phyloP scores from a whole-genome alignment of 2,329 filamentous ascomycete genomes.

The Pestalotiopsis sp. region DNA sequence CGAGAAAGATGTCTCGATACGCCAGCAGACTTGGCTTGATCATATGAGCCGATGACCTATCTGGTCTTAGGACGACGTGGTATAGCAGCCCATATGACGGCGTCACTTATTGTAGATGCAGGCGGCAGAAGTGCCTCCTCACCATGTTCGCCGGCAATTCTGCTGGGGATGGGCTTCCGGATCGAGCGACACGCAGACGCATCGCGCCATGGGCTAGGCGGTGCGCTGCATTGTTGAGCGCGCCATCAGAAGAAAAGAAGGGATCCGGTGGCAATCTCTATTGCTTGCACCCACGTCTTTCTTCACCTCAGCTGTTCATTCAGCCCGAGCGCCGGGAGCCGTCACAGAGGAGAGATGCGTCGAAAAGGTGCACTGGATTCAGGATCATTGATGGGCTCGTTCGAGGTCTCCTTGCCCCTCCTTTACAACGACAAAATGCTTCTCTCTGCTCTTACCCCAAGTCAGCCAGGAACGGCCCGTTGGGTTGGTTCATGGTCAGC shows the following conservation, averaged over 20 bases:
- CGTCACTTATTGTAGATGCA: background rate
- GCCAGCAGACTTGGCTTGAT: too few species aligned
- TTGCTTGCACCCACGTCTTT: background rate
- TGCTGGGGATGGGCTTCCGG: constrained; percentile 5
- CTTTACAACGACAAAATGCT: background rate
- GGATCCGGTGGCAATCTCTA: background rate
- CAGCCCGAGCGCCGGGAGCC: too few species aligned
- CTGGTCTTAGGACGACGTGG: background rate
- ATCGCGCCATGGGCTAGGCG: background rate
- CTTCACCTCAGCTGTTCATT: background rate
- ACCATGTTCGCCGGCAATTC: background rate
- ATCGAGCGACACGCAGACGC: constrained; percentile 5
- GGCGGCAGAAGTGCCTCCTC: background rate
- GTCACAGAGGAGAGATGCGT: too few species aligned
- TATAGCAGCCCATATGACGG: background rate
- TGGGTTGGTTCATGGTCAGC: background rate
- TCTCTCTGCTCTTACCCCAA: background rate
- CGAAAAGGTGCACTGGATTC: too few species aligned
- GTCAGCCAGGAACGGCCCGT: constrained; percentile 5
- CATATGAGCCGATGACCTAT: background rate
- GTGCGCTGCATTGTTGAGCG: background rate
- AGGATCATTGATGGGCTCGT: too few species aligned
- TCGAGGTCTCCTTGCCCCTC: too few species aligned
- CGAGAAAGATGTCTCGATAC: too few species aligned
- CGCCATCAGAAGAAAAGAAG: background rate